These are phyloP conservation scores for Didymella exigua DNA, from an alignment of 2,329 filamentous ascomycete species.

Conservation along the genomic window DNA sequence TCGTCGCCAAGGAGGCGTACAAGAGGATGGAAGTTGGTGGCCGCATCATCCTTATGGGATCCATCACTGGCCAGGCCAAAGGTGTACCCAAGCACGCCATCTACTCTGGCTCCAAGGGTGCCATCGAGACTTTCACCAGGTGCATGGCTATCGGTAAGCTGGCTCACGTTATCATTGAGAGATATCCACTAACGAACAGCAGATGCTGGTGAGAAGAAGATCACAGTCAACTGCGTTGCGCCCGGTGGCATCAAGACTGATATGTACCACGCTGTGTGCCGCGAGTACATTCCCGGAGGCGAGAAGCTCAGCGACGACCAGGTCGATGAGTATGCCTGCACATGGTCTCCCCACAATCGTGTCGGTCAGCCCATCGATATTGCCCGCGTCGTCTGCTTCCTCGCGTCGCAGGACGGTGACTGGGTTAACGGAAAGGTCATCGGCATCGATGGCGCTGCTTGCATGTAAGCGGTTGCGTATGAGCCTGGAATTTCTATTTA, in stretches of 20 bases:
- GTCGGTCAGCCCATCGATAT: constrained; percentile 72
- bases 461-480: constrained; percentile 43
- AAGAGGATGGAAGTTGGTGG: constrained; percentile 59
- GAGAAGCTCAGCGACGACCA: constrained; percentile 62
- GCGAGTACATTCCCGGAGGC: constrained; percentile 66
- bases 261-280: constrained; percentile 67
- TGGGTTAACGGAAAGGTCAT: constrained; percentile 62
- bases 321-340: constrained; percentile 67
- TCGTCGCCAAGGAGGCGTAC: constrained; percentile 64
- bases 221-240: constrained; percentile 66
- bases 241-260: constrained; percentile 62
- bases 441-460: constrained; percentile 53
- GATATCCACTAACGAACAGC: constrained; percentile 19
- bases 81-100: constrained; percentile 61
- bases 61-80: constrained; percentile 63
- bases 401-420: constrained; percentile 64
- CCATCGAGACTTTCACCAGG: constrained; percentile 60
- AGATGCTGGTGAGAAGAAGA: constrained; percentile 61
- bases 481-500: constrained; percentile 15
- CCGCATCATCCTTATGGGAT: constrained; percentile 61
- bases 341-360: constrained; percentile 68
- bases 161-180: background rate
- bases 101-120: constrained; percentile 61
- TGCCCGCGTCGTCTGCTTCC: constrained; percentile 67
- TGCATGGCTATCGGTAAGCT: constrained; percentile 58